Evolutionary conservation across 2,329 filamentous ascomycete species (phyloP).

Genomic region (Plectosphaerella sp.): DNA sequence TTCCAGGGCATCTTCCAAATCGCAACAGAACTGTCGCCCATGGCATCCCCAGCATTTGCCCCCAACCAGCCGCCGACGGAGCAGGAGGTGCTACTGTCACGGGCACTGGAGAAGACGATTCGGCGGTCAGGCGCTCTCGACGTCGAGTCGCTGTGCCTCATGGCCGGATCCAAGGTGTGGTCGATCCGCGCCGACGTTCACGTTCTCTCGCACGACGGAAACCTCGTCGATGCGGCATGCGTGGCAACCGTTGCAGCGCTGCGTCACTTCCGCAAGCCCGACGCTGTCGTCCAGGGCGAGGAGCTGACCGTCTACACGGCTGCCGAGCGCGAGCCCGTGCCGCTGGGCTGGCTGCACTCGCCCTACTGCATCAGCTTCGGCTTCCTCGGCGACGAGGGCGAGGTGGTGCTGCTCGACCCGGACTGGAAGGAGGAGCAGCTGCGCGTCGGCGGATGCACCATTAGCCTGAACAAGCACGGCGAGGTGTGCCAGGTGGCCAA

Average conservation of each 20-base stretch:
- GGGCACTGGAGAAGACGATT: conserved; percentile 89
- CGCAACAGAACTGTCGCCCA: conserved; percentile 82
- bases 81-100: conserved; percentile 78
- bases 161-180: conserved; percentile 89
- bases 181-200: conserved; percentile 88
- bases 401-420: conserved; percentile 68
- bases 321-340: conserved; percentile 84
- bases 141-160: conserved; percentile 90
- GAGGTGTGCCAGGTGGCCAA: conserved; percentile 92
- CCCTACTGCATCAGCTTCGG: conserved; percentile 89
- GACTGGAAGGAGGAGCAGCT: conserved; percentile 73
- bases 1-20: conserved; percentile 97
- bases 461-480: conserved; percentile 84
- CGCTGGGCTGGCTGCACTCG: conserved; percentile 85
- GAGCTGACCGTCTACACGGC: conserved; percentile 78
- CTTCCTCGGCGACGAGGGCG: conserved; percentile 71
- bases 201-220: conserved; percentile 85
- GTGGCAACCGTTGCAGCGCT: conserved; percentile 83
- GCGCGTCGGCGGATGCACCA: conserved; percentile 66
- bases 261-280: conserved; percentile 86
- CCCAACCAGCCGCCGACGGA: conserved; percentile 72
- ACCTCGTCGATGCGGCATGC: conserved; percentile 80
- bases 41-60: conserved; percentile 88
- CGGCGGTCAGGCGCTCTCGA: conserved; percentile 89
- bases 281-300: conserved; percentile 82